Conservation (phyloP, 768 basidiomycete species). For the Melanogaster broomeanus region DNA sequence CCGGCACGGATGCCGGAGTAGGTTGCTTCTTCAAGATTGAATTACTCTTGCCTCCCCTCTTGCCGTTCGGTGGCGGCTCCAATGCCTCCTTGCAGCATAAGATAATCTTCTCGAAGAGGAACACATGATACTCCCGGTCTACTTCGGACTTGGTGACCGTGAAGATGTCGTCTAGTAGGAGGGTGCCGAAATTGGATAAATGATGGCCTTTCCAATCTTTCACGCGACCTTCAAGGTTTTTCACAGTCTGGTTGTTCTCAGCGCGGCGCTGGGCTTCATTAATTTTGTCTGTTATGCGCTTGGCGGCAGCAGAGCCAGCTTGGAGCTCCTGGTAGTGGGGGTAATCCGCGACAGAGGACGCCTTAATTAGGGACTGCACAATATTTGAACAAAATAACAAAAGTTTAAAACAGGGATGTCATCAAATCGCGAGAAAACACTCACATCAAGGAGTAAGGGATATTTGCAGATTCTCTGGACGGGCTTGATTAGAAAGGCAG, state of each 20-base stretch:
- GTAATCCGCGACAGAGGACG: constrained; percentile 61
- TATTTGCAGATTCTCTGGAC: constrained; percentile 99
- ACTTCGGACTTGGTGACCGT: constrained; percentile 95
- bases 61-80: constrained; percentile 55
- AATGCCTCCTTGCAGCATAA: constrained; percentile 95
- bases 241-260: constrained; percentile 89
- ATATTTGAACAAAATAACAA: constrained; percentile 6
- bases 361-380: constrained; percentile 72
- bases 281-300: constrained; percentile 92
- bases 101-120: constrained; percentile 98
- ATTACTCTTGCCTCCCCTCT: constrained; percentile 80
- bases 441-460: constrained; percentile 87
- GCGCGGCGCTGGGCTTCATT: constrained; percentile 93
- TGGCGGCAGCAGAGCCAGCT: constrained; percentile 80
- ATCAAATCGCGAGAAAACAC: constrained; percentile 30
- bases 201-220: constrained; percentile 99
- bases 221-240: constrained; percentile 81
- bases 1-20: constrained; percentile 47
- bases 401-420: constrained; percentile 8
- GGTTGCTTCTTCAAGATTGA: constrained; percentile 87
- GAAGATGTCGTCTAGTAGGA: constrained; percentile 94
- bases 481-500: constrained; percentile 97
- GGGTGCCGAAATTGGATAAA: constrained; percentile 89
- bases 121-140: constrained; percentile 97
- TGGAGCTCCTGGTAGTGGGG: constrained; percentile 79